Evolutionary conservation across 202 grass and related monocot species (phyloP), one percentile per base, ranked within the genome.

Genomic region (Panicum hallii): DNA sequence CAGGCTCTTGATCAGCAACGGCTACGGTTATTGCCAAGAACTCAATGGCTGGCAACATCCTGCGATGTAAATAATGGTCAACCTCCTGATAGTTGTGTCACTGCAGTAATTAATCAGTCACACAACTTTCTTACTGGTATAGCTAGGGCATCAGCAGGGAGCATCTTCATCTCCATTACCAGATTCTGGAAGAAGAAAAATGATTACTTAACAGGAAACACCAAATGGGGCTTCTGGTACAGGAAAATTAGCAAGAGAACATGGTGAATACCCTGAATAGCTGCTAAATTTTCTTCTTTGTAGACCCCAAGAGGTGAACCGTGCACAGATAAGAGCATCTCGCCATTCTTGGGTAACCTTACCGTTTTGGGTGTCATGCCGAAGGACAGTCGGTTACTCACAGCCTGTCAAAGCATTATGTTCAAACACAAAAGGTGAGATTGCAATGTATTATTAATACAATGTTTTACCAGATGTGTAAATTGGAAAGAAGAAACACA

Each of bases 221-320:
- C 11, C 15, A 42, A 44, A 74, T 23, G 55, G 83, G 38, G 11
- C 15, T 34, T 32, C 6, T 22, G 46, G n/a, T 20, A 75, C 49
- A 55, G 46, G 72, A 67, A 62, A 72, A 49, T 28, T 23, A 88
- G 36, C 38, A 75, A 61, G 80, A 57, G 42, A 20, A 38, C 52
- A 9, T 84, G 56, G 4, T 53, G 75, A 19, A 79, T 88, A 95
- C 93, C 93, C 42, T 82, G 78, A 46, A 98, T 92, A 55, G 91
- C 85, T 46, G 85, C 84, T 75, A 95, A 82, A 82, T 90, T 92
- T 23, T 98, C 95, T 86, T 94, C 89, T 88, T 94, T 89, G 47
- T 92, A 95, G 63, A 95, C 79, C 77, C 95, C 95, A 4, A 93
- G 93, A 84, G 91, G 91, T 72, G 95, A 98, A 77, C 93, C 93